phyloP scores from a whole-genome alignment of 345 rosid genomes.

The Moricandia moricandioides region DNA sequence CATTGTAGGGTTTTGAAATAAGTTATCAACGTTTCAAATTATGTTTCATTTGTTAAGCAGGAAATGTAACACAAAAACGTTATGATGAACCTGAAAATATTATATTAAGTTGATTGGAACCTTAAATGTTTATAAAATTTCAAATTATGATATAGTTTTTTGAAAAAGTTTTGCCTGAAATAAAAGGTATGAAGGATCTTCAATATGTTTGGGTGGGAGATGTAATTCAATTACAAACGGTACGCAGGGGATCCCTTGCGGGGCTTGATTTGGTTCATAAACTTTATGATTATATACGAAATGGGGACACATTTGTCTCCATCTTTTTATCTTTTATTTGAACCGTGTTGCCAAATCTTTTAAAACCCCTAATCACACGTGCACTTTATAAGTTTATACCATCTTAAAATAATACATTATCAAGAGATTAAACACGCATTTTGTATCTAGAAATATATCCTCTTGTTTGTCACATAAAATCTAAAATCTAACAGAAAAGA shows the following conservation, averaged over 20 bases:
- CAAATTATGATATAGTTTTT: neutral
- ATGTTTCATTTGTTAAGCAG: too few species aligned
- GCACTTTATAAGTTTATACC: conserved; percentile 8
- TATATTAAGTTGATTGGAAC: neutral
- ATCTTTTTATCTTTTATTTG: neutral
- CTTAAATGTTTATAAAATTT: neutral
- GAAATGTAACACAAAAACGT: too few species aligned
- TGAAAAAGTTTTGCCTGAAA: neutral
- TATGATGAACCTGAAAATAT: neutral
- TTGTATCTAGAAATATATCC: neutral
- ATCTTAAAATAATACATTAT: neutral
- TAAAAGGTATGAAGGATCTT: neutral
- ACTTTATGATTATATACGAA: conserved; percentile 5
- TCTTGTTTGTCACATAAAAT: neutral
- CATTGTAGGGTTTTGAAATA: too few species aligned
- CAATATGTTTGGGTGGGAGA: conserved; percentile 24
- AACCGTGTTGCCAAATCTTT: conserved; percentile 3
- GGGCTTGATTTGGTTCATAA: conserved; percentile 7
- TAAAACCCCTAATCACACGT: conserved; percentile 15
- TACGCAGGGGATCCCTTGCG: neutral
- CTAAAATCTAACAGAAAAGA: neutral
- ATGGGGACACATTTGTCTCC: conserved; percentile 22
- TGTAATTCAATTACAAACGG: conserved; percentile 1
- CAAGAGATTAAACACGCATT: neutral
- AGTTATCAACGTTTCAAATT: too few species aligned